Evolutionary conservation across 2,329 filamentous ascomycete genomes (phyloP), one percentile per base, ranked within the genome.

Genomic region (Thelonectria olida): DNA sequence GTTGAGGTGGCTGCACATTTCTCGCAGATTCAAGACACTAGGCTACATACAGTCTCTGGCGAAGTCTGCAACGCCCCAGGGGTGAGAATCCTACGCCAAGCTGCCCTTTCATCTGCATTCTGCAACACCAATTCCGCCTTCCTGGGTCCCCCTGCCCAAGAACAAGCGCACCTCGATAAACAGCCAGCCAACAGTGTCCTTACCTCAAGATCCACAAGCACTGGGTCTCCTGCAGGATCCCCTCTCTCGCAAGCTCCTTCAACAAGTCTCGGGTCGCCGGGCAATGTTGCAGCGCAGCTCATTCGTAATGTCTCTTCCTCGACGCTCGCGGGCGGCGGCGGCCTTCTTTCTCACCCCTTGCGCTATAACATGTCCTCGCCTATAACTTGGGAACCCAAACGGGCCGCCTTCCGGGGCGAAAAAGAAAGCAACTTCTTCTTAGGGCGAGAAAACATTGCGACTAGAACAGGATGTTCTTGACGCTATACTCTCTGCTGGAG

Each of bases 181-280:
- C 20, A 19, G 20, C 41, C 20, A 7, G 34, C 55, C 55, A 58
- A 48, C 55, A 22, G 41, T 17, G 27, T 58, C 9, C 41, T 23
- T 36, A 9, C 41, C 12, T 53, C 56, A 34, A 22, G 50, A 36
- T 44, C 50, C 50, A 54, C 57, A 59, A 39, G 44, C 36, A n/a
- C 56, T 13, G 36, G 50, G 50, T 42, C 44, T 23, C 15, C 4
- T 36, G 56, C 42, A 39, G 27, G n/a, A 50, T 25, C 17, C 17
- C 31, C 22, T 34, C 15, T 5, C 57, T 44, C 39, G 23, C 22
- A n/a, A 49, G 19, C 50, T 50, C 42, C 50, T 42, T 44, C 25
- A 27, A 44, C 28, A 15, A 49, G 50, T 25, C 39, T 27, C 2
- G 9, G 38, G 13, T 48, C 50, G 44, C 44, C 44, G 20, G 52